Conservation (phyloP, 2,329 filamentous ascomycete genomes). For the Microdochium paspali region DNA sequence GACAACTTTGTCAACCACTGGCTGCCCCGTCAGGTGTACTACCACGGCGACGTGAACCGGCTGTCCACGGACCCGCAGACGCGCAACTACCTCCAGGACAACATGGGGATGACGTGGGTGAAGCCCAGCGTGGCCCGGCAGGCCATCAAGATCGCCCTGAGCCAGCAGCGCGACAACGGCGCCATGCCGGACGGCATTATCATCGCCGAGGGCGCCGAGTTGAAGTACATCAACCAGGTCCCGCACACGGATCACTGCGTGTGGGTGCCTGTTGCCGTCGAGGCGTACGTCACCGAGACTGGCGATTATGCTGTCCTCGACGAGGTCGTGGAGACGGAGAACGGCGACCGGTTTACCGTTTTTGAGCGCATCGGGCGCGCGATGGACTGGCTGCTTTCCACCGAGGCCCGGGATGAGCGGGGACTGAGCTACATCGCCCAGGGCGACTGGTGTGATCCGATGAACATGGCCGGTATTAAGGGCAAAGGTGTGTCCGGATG, state of each 20-base stretch:
- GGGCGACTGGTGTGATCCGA: conserved; percentile 51
- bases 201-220: conserved; percentile 40
- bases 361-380: conserved; percentile 46
- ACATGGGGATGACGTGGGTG: conserved; percentile 52
- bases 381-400: conserved; percentile 44
- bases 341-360: conserved; percentile 37
- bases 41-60: conserved; percentile 50
- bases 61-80: conserved; percentile 50
- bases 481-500: conserved; percentile 48
- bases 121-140: conserved; percentile 36
- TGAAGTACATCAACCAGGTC: conserved; percentile 54
- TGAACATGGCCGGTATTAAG: conserved; percentile 54
- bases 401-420: conserved; percentile 33
- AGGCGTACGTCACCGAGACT: conserved; percentile 45
- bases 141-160: conserved; percentile 37
- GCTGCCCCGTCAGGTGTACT: conserved; percentile 47
- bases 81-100: conserved; percentile 49
- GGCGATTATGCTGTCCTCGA: conserved; percentile 40
- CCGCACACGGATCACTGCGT: conserved; percentile 51
- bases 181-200: conserved; percentile 50
- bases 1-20: conserved; percentile 52
- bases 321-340: conserved; percentile 28
- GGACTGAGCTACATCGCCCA: conserved; percentile 48
- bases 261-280: conserved; percentile 45
- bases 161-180: conserved; percentile 44